Evolutionary conservation across 1,139 yeast species (phyloP).

Genomic region (Tardiomyces depauwii): DNA sequence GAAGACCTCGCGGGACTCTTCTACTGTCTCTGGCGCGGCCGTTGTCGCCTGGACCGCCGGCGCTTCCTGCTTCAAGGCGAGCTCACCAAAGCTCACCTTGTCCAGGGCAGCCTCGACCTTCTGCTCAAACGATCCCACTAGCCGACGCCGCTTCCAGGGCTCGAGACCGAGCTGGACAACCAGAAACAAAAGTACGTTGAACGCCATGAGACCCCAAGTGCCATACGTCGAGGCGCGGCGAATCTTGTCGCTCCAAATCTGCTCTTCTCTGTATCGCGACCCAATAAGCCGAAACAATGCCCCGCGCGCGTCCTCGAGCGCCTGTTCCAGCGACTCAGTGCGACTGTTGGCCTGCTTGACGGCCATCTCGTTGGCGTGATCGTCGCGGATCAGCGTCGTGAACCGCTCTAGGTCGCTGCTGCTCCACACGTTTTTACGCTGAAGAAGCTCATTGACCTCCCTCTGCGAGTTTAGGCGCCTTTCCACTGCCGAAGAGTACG

Average conservation of each 20-base stretch:
- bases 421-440: conserved; percentile 76
- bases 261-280: conserved; percentile 91
- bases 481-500: conserved; percentile 53
- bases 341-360: conserved; percentile 30
- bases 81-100: conserved; percentile 11
- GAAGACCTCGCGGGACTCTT: too few species aligned
- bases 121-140: conserved; percentile 75
- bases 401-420: conserved; percentile 71
- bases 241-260: conserved; percentile 95
- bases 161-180: conserved; percentile 81
- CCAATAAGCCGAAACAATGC: conserved; percentile 67
- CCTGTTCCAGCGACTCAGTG: conserved; percentile 41
- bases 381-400: conserved; percentile 68
- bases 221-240: conserved; percentile 96
- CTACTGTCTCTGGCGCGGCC: too few species aligned
- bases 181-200: conserved; percentile 66
- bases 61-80: background rate
- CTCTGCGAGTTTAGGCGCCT: conserved; percentile 63
- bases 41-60: background rate
- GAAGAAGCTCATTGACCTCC: conserved; percentile 79
- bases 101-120: conserved; percentile 53
- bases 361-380: conserved; percentile 63
- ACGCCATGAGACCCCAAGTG: conserved; percentile 81
- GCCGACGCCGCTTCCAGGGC: conserved; percentile 81
- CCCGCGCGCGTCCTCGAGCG: conserved; percentile 60